phyloP scores from a whole-genome alignment of 495 filamentous ascomycete species.

The Entonaema liquescens region DNA sequence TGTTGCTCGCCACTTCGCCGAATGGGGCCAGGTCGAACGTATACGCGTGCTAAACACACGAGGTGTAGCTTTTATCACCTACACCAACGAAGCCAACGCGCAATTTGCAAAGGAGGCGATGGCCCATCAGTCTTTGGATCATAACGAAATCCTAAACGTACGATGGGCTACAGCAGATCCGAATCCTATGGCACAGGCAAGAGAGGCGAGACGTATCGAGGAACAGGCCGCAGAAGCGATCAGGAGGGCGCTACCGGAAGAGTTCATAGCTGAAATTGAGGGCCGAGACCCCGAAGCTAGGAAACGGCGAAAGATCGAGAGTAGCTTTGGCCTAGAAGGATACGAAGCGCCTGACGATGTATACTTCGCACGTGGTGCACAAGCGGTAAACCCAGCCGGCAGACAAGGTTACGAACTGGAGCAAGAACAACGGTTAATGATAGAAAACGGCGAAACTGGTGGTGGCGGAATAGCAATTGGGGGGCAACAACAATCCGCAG shows the following conservation, averaged over 20 bases:
- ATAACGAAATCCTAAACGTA: conserved; percentile 92
- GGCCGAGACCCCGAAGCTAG: conserved; percentile 84
- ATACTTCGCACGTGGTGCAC: conserved; percentile 78
- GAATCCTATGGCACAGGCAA: conserved; percentile 92
- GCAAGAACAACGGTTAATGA: conserved; percentile 59
- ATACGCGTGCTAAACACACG: conserved; percentile 88
- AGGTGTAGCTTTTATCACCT: conserved; percentile 84
- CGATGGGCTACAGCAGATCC: conserved; percentile 97
- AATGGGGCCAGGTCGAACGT: conserved; percentile 92
- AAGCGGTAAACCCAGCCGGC: conserved; percentile 66
- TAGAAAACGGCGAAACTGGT: conserved; percentile 51
- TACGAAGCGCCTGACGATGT: conserved; percentile 96
- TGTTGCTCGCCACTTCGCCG: conserved; percentile 90
- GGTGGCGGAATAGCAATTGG: conserved; percentile 50
- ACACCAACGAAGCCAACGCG: conserved; percentile 82
- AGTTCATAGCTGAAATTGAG: conserved; percentile 93
- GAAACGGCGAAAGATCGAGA: conserved; percentile 90
- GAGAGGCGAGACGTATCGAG: conserved; percentile 88
- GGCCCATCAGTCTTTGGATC: conserved; percentile 83
- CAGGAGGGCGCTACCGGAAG: conserved; percentile 85
- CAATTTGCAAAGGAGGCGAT: conserved; percentile 94
- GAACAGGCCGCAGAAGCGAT: conserved; percentile 99
- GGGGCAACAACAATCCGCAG: conserved; percentile 46
- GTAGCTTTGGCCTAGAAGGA: conserved; percentile 85
- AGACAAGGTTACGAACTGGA: conserved; percentile 59